Evolutionary conservation across 2,329 filamentous ascomycete genomes (phyloP), one percentile per base, ranked within the genome.

Genomic region (Phaeosphaeria sp.): DNA sequence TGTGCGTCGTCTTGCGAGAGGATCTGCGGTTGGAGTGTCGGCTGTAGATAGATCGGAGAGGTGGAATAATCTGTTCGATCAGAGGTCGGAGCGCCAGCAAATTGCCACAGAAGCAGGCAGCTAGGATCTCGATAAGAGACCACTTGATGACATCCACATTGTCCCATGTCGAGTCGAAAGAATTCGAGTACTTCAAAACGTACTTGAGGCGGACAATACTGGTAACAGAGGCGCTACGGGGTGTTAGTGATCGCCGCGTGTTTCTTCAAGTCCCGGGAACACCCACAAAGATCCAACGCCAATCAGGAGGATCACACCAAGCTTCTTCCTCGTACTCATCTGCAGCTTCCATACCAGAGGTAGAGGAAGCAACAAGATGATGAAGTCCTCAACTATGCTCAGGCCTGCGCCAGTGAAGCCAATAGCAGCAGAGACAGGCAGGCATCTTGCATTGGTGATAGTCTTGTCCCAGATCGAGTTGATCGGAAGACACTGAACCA

Each of bases 61-160:
- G 44, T 5, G 57, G 56, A 7, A 59, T 48, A 13, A 59, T 22
- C 25, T 58, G 36, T 6, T 65, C 56, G 47, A 65, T 40, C 18
- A 64, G 61, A 6, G 61, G 59, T 15, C 61, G 61, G 17, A 65
- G 57, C 15, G 63, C 51, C 40, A 65, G 45, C 20, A 63, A 18
- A 39, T 65, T 65, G 24, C 63, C 63, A 21, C 60, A 63, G 6
- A 63, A 56, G 27, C 60, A 65, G 13, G 63, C 63, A 17, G 60
- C 45, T 9, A 65, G 49, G 5, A 61, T 57, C 44, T 65, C 63
- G 24, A 65, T 63, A 3, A 63, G 51, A n/a, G 63, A 65, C 63
- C 63, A 65, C 21, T 61, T 63, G 51, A 60, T 51, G 4, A 63
- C 52, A 24, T 65, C 60, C n/a, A 61, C 63, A 15, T 65, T 63